A percentile compares a stretch with the other conserved stretches of the same genome.
Conservation (phyloP, 768 basidiomycete species). For the Leccinum barrowsii region DNA sequence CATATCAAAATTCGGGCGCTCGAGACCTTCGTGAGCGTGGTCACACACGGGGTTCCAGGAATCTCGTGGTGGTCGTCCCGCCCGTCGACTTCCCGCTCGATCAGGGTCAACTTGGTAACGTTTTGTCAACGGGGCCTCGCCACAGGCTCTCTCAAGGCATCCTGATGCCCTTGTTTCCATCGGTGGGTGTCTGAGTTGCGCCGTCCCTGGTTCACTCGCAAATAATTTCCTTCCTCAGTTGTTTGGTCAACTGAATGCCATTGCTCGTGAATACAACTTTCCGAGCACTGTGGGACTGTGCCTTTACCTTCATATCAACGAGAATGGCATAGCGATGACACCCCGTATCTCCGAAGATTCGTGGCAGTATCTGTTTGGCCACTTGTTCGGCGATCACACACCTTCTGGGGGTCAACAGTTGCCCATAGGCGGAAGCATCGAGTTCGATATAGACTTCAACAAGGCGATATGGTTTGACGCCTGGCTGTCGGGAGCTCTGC, state of each 20-base stretch:
- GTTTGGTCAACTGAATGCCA: slow-evolving; percentile 71
- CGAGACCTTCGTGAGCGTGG: slow-evolving; percentile 44
- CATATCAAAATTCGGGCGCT: slow-evolving; percentile 49
- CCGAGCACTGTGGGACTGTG: slow-evolving; percentile 75
- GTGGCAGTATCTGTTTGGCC: slow-evolving; percentile 71
- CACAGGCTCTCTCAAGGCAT: slow-evolving; percentile 65
- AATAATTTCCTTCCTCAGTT: slow-evolving; percentile 42
- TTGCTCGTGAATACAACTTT: slow-evolving; percentile 79
- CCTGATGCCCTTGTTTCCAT: slow-evolving; percentile 72
- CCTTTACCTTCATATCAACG: slow-evolving; percentile 67
- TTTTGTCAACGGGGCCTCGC: slow-evolving; percentile 53
- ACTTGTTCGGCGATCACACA: slow-evolving; percentile 47
- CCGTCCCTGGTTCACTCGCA: not conserved
- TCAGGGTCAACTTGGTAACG: slow-evolving; percentile 56
- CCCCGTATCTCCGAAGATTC: slow-evolving; percentile 77
- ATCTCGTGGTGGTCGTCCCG: slow-evolving; percentile 66
- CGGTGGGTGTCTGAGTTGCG: slow-evolving; percentile 39
- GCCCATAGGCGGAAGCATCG: slow-evolving; percentile 74
- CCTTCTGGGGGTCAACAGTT: slow-evolving; percentile 34
- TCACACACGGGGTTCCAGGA: slow-evolving; percentile 39
- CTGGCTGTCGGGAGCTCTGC: slow-evolving; percentile 59
- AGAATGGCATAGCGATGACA: slow-evolving; percentile 51
- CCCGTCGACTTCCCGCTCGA: slow-evolving; percentile 55
- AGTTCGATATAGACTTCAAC: slow-evolving; percentile 80
- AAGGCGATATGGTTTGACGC: slow-evolving; percentile 76